A percentile compares a stretch with the other conserved stretches of the same genome.
phyloP scores from a whole-genome alignment of 73 alveolate species.

The Tetrahymena malaccensis region DNA sequence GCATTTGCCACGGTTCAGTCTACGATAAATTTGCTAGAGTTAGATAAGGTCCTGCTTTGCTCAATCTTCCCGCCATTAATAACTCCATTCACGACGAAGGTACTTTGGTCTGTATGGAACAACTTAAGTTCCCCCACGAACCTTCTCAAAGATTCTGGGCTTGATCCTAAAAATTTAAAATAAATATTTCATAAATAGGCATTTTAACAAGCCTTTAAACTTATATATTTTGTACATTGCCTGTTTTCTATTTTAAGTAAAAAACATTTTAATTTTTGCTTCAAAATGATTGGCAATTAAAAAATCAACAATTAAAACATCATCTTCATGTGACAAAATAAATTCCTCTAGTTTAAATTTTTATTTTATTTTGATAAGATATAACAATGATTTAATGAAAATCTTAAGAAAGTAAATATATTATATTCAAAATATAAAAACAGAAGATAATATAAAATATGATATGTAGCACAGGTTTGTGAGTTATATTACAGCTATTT shows the following conservation, averaged over 20 bases:
- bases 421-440: not conserved
- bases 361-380: too few species aligned
- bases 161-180: not conserved
- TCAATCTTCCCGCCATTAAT: slow-evolving; percentile 71
- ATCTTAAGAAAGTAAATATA: too few species aligned
- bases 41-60: slow-evolving; percentile 86
- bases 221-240: not conserved
- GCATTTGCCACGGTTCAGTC: slow-evolving; percentile 92
- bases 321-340: not conserved
- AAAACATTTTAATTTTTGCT: not conserved
- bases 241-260: not conserved
- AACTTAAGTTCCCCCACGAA: slow-evolving; percentile 78
- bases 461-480: not conserved
- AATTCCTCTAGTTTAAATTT: not conserved
- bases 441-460: not conserved
- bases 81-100: slow-evolving; percentile 68
- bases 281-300: not conserved
- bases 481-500: not conserved
- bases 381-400: too few species aligned
- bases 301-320: not conserved
- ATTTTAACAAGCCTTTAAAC: not conserved
- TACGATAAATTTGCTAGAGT: slow-evolving; percentile 89
- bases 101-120: slow-evolving; percentile 72
- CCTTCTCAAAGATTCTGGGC: slow-evolving; percentile 54
- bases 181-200: not conserved